These are phyloP conservation scores for Metarhizium sp. DNA, from an alignment of 2,329 filamentous ascomycete genomes.

Conservation along the genomic window DNA sequence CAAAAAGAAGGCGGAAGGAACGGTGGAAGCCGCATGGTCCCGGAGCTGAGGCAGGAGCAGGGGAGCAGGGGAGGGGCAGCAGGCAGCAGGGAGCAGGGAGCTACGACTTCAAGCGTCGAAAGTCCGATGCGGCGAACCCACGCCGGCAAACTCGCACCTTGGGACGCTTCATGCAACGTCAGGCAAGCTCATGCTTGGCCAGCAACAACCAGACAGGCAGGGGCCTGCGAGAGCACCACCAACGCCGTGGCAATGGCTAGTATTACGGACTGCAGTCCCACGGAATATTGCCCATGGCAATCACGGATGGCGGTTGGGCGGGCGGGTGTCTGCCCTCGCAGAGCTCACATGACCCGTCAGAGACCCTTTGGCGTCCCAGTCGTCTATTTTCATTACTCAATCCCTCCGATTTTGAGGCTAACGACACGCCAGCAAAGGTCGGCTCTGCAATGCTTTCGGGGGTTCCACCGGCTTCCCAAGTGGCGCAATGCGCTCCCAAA, in stretches of 20 bases:
- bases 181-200: not conserved
- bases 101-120: not conserved
- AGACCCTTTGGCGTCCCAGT: not conserved
- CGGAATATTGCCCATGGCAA: not conserved
- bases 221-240: no score
- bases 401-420: slow-evolving; percentile 1
- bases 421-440: slow-evolving; percentile 6
- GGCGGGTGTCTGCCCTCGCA: not conserved
- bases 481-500: not conserved
- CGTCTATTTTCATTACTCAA: slow-evolving; percentile 12
- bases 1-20: not conserved
- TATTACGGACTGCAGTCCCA: no score
- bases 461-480: not conserved
- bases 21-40: not conserved
- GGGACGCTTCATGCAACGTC: not conserved
- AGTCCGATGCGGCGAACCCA: not conserved
- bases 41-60: not conserved
- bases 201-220: no score
- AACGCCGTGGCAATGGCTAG: no score
- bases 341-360: slow-evolving; percentile 9
- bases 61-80: no score
- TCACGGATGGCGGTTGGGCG: not conserved
- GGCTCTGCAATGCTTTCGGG: not conserved
- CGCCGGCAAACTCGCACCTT: not conserved
- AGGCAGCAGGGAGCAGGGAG: not conserved